These are phyloP conservation scores for Suillus subluteus DNA, from an alignment of 768 basidiomycete genomes.

Conservation along the genomic window DNA sequence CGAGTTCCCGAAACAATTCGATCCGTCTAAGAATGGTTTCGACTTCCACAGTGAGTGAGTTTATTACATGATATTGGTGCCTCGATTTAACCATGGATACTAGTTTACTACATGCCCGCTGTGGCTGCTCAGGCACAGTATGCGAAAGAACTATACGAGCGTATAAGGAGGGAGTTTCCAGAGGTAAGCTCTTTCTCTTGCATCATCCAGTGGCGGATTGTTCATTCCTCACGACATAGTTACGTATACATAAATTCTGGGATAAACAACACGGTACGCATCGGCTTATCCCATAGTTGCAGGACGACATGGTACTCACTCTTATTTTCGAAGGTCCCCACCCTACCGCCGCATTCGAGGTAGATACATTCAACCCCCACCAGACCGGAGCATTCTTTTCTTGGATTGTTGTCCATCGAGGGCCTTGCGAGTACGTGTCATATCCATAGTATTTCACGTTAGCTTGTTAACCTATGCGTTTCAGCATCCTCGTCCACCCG, in stretches of 20 bases:
- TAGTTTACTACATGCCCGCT: conserved; percentile 66
- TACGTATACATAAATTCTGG: conserved; percentile 65
- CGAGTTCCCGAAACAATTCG: conserved; percentile 57
- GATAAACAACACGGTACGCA: conserved; percentile 61
- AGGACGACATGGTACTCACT: conserved; percentile 3
- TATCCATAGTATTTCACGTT: background rate
- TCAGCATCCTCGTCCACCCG: conserved; percentile 67
- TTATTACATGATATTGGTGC: background rate
- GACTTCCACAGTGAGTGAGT: conserved; percentile 70
- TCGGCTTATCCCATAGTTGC: background rate
- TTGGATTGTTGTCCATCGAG: conserved; percentile 69
- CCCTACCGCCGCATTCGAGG: conserved; percentile 73
- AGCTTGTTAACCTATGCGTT: conserved; percentile 6
- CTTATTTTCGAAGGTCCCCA: conserved; percentile 53
- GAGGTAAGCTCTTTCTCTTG: conserved; percentile 45
- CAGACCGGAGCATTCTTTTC: conserved; percentile 72
- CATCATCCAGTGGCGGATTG: background rate
- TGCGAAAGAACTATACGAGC: conserved; percentile 60
- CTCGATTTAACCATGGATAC: background rate
- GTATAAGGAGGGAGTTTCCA: conserved; percentile 66
- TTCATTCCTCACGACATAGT: conserved; percentile 36
- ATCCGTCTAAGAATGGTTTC: conserved; percentile 58
- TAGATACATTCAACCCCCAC: conserved; percentile 67
- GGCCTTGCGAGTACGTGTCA: conserved; percentile 68
- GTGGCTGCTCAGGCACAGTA: conserved; percentile 47